A percentile compares a stretch with the other conserved stretches of the same genome.
These are phyloP conservation scores for Mrakia frigida DNA, from an alignment of 768 basidiomycete genomes.

Conservation along the genomic window DNA sequence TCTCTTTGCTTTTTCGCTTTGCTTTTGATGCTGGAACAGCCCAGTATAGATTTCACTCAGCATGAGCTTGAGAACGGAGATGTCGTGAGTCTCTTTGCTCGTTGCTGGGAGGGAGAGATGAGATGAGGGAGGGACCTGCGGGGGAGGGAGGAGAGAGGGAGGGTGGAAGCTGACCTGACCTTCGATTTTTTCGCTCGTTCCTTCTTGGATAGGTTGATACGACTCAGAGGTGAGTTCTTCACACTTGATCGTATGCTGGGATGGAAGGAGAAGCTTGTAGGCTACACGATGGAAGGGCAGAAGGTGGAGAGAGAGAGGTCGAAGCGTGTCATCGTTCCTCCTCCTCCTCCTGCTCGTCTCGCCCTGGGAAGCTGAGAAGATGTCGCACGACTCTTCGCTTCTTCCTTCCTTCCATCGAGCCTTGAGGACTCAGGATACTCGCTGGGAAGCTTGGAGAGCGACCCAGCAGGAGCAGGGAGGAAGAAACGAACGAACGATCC, in stretches of 20 bases:
- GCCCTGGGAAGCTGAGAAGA: no score
- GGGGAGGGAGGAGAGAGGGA: neutral
- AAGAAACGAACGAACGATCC: no score
- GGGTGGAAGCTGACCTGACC: slow-evolving; percentile 4
- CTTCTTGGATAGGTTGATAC: neutral
- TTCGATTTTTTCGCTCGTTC: neutral
- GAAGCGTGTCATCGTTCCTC: no score
- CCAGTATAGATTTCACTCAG: slow-evolving; percentile 81
- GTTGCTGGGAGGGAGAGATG: neutral
- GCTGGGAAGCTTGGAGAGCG: no score
- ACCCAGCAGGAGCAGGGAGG: no score
- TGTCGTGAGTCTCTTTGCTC: slow-evolving; percentile 49
- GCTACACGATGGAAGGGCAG: neutral
- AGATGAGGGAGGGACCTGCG: neutral
- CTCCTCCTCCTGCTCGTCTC: no score
- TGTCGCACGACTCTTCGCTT: no score
- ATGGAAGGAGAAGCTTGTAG: neutral
- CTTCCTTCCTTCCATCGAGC: no score
- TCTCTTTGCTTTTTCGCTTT: neutral
- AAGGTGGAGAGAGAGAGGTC: no score
- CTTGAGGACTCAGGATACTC: no score
- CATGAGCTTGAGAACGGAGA: slow-evolving; percentile 89
- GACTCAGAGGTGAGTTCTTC: neutral
- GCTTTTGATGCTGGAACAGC: slow-evolving; percentile 32
- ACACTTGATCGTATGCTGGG: no score